A percentile compares a stretch with the other conserved stretches of the same genome.
Evolutionary conservation across 2,329 filamentous ascomycete genomes (phyloP).

Genomic region (Cordyceps sp.): DNA sequence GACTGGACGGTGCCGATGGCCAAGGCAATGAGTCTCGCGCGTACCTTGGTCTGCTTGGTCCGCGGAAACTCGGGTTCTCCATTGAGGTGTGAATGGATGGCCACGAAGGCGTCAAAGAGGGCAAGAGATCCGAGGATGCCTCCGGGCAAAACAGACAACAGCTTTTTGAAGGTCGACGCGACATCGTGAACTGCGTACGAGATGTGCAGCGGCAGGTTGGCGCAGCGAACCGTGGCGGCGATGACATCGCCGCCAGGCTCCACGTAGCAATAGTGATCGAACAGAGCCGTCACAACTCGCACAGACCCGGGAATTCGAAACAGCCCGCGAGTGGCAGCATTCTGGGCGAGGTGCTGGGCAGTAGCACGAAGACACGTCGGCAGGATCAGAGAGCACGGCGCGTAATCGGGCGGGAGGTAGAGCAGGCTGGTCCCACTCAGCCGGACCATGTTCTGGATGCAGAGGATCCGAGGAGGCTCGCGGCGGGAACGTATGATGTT

Average conservation of each 20-base stretch:
- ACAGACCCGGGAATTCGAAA: conserved; percentile 47
- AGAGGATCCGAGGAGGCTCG: conserved; percentile 29
- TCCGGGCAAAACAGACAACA: conserved; percentile 46
- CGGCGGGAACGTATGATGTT: conserved; percentile 25
- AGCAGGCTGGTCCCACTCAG: conserved; percentile 46
- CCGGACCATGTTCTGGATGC: conserved; percentile 41
- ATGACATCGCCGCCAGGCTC: conserved; percentile 31
- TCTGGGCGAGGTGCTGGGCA: conserved; percentile 44
- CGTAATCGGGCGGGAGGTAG: conserved; percentile 41
- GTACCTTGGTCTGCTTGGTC: conserved; percentile 37
- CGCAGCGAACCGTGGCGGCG: conserved; percentile 38
- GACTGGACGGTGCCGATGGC: conserved; percentile 43
- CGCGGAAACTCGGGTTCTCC: conserved; percentile 31
- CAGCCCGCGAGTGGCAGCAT: conserved; percentile 37
- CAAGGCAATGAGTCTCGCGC: conserved; percentile 49
- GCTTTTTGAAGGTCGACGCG: conserved; percentile 48
- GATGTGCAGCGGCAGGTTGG: conserved; percentile 44
- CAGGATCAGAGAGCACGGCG: conserved; percentile 37
- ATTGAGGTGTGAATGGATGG: conserved; percentile 39
- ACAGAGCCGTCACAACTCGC: conserved; percentile 37
- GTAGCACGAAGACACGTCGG: conserved; percentile 52
- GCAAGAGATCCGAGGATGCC: conserved; percentile 47
- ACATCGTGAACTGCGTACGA: conserved; percentile 45
- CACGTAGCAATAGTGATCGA: conserved; percentile 42
- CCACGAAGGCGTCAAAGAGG: conserved; percentile 45